Conservation (phyloP, 2,329 filamentous ascomycete genomes). For the Claviceps lovelessii region DNA sequence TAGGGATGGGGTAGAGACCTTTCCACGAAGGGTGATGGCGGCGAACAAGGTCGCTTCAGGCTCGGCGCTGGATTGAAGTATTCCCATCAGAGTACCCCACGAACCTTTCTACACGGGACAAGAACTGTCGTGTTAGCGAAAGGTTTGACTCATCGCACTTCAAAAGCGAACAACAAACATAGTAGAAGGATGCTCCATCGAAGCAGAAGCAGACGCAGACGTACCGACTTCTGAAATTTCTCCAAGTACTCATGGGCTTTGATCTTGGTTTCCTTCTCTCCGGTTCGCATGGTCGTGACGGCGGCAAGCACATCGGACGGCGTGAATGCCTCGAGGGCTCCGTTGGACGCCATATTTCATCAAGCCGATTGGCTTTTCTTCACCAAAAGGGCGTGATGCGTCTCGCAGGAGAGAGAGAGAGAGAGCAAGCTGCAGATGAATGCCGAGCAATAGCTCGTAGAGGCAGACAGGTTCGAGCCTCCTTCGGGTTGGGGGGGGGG, state of each 20-base stretch:
- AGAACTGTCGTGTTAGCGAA: slow-evolving; percentile 1
- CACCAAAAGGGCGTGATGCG: background rate
- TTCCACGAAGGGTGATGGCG: slow-evolving; percentile 92
- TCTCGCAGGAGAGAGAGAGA: background rate
- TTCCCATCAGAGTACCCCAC: slow-evolving; percentile 76
- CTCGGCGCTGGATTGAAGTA: slow-evolving; percentile 69
- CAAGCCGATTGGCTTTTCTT: slow-evolving; percentile 5
- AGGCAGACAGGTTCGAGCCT: background rate
- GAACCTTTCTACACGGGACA: slow-evolving; percentile 54
- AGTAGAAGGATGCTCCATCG: background rate
- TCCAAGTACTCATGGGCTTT: slow-evolving; percentile 85
- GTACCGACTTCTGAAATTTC: slow-evolving; percentile 93
- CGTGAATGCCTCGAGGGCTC: slow-evolving; percentile 56
- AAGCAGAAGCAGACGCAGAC: slow-evolving; percentile 6
- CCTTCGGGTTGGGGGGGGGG: background rate
- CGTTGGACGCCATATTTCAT: slow-evolving; percentile 50
- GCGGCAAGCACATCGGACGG: slow-evolving; percentile 66
- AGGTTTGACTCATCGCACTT: background rate
- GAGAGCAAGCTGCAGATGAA: background rate
- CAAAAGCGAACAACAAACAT: background rate
- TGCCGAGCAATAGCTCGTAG: background rate
- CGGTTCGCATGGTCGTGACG: slow-evolving; percentile 81
- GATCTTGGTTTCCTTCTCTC: slow-evolving; percentile 68
- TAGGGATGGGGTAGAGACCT: slow-evolving; percentile 41
- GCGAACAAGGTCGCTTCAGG: slow-evolving; percentile 87